A percentile compares a stretch with the other conserved stretches of the same genome.
Evolutionary conservation across 352 stramenopile genomes (phyloP).

Genomic region (Pythium phragmitis): DNA sequence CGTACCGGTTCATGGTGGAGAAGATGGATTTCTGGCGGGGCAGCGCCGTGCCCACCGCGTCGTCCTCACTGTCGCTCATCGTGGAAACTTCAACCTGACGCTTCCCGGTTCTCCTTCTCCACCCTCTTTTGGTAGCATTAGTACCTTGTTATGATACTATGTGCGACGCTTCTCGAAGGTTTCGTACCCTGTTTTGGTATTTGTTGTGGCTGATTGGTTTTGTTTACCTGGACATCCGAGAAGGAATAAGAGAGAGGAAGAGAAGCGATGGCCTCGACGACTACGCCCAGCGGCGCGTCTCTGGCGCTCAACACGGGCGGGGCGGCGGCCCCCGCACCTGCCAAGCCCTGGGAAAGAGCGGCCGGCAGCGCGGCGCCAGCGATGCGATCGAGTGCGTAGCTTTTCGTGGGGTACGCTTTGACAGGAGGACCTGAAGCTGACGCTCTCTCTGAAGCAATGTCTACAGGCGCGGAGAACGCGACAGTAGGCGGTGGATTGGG

Average conservation of each 20-base stretch:
- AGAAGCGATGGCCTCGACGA: slow-evolving; percentile 3
- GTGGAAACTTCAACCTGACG: slow-evolving; percentile 7
- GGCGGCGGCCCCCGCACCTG: slow-evolving; percentile 6
- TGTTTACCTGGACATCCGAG: slow-evolving; percentile 9
- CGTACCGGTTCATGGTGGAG: slow-evolving; percentile 25
- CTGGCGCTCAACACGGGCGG: neutral
- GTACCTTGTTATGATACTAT: neutral
- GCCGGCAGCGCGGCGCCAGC: neutral
- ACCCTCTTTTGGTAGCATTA: neutral
- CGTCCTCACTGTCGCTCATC: slow-evolving; percentile 25
- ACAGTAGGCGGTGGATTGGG: neutral
- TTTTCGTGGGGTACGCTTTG: neutral
- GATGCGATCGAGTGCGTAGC: neutral
- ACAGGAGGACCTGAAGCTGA: neutral
- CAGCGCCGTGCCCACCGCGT: slow-evolving; percentile 11
- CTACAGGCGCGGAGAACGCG: neutral
- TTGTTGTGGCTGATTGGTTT: slow-evolving; percentile 1
- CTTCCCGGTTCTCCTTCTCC: neutral
- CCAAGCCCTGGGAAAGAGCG: slow-evolving; percentile 20
- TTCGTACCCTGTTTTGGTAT: slow-evolving; percentile 3
- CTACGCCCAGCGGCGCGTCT: neutral
- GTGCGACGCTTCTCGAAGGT: neutral
- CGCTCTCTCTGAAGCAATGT: neutral
- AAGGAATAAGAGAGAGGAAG: neutral
- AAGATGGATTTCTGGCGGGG: slow-evolving; percentile 26